Conservation (phyloP, 352 stramenopile genomes). For the Phytophthora pinifolia region DNA sequence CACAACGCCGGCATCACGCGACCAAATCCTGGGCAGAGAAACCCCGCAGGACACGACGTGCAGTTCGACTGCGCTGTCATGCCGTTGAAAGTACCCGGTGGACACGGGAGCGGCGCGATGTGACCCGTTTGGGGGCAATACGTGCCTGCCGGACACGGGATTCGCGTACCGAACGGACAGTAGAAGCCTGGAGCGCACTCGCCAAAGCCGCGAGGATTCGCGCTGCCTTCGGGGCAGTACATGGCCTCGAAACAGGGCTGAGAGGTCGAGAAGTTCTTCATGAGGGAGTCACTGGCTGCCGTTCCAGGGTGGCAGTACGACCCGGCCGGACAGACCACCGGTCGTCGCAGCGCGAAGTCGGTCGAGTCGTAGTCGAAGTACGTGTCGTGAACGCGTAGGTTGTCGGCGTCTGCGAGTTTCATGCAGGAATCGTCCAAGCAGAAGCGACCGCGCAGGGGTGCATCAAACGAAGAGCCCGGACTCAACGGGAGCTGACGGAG, state of each 20-base stretch:
- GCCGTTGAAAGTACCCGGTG: conserved; percentile 92
- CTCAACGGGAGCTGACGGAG: conserved; percentile 89
- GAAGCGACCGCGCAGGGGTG: conserved; percentile 90
- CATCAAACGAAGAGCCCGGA: conserved; percentile 58
- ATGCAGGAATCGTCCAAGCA: conserved; percentile 94
- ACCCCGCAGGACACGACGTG: conserved; percentile 88
- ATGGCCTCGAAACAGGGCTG: conserved; percentile 90
- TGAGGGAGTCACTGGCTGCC: conserved; percentile 61
- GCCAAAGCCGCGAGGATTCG: conserved; percentile 76
- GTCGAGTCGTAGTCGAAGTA: conserved; percentile 86
- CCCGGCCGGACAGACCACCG: conserved; percentile 84
- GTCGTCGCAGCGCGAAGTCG: conserved; percentile 76
- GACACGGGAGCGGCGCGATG: conserved; percentile 87
- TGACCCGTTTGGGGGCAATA: conserved; percentile 90
- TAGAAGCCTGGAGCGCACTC: conserved; percentile 91
- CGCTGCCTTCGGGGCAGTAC: conserved; percentile 92
- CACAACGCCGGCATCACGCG: conserved; percentile 91
- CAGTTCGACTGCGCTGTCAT: conserved; percentile 92
- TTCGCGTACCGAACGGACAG: conserved; percentile 87
- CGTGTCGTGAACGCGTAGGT: conserved; percentile 71
- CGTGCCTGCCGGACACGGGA: conserved; percentile 90
- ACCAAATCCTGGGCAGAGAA: conserved; percentile 94
- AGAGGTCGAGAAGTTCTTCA: conserved; percentile 89
- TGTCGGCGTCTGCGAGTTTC: conserved; percentile 77
- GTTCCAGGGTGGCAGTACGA: conserved; percentile 91